Conservation (phyloP, 2,329 filamentous ascomycete species). For the Epichloe bromicola region DNA sequence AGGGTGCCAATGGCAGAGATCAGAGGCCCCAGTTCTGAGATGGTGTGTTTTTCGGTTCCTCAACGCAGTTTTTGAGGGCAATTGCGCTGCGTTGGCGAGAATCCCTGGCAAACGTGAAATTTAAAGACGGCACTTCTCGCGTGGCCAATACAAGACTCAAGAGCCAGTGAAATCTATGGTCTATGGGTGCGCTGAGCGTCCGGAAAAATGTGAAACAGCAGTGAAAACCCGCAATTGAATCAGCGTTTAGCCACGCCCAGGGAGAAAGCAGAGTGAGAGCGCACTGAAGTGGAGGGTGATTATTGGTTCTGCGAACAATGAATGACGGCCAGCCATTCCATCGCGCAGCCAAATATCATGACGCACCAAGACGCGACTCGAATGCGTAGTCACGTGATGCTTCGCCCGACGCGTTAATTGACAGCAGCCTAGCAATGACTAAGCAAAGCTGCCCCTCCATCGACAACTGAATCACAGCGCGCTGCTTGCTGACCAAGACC, state of each 20-base stretch:
- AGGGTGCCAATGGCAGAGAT: neutral
- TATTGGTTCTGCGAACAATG: neutral
- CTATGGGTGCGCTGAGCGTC: neutral
- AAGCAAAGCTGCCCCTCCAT: conserved; percentile 2
- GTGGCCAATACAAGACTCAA: neutral
- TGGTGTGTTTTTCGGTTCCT: neutral
- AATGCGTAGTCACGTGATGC: conserved; percentile 20
- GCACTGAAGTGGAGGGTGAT: neutral
- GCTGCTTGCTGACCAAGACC: too few species aligned
- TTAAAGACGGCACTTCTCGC: neutral
- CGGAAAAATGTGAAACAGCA: neutral
- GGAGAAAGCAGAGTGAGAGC: neutral
- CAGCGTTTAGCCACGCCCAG: neutral
- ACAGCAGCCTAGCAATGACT: neutral
- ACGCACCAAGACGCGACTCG: conserved; percentile 20
- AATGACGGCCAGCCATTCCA: neutral
- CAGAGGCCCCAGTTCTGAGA: neutral
- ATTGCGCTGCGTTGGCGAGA: neutral
- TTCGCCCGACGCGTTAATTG: conserved; percentile 4
- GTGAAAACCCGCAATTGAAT: neutral
- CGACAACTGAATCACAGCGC: neutral
- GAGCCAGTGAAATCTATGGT: neutral
- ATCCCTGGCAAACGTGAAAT: neutral
- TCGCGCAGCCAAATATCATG: conserved; percentile 12
- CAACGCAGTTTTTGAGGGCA: neutral